These are phyloP conservation scores for Paracoccidioides brasiliensis DNA, from an alignment of 2,329 filamentous ascomycete species.

Conservation along the genomic window DNA sequence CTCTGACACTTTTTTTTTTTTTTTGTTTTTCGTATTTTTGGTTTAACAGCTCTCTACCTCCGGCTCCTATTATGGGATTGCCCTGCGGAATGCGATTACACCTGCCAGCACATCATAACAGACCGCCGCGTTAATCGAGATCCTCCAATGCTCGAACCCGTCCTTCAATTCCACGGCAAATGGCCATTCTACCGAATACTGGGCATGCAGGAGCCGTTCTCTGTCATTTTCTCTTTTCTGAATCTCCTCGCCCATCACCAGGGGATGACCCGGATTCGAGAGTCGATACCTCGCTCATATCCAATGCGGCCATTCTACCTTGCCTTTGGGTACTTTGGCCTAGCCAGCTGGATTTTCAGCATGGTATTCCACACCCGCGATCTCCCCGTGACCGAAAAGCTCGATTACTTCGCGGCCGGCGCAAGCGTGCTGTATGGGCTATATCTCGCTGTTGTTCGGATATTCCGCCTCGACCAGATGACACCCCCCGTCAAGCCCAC, in stretches of 20 bases:
- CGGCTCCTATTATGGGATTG: slow-evolving; percentile 88
- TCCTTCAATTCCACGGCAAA: slow-evolving; percentile 95
- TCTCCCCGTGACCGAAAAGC: slow-evolving; percentile 71
- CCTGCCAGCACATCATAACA: slow-evolving; percentile 89
- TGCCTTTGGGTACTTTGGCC: slow-evolving; percentile 64
- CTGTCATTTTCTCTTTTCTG: slow-evolving; percentile 80
- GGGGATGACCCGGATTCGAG: slow-evolving; percentile 59
- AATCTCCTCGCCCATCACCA: slow-evolving; percentile 78
- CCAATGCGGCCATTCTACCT: slow-evolving; percentile 69
- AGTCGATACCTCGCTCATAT: slow-evolving; percentile 59
- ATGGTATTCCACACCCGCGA: slow-evolving; percentile 89
- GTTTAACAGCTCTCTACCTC: slow-evolving; percentile 58
- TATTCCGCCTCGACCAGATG: slow-evolving; percentile 65
- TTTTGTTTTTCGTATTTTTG: background rate
- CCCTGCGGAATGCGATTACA: slow-evolving; percentile 89
- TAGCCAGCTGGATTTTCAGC: slow-evolving; percentile 75
- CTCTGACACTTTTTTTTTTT: slow-evolving; percentile 12
- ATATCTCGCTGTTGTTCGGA: slow-evolving; percentile 68
- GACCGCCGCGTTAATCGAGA: slow-evolving; percentile 51
- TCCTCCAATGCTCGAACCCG: slow-evolving; percentile 48
- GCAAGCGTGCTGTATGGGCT: slow-evolving; percentile 82
- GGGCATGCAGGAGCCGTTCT: slow-evolving; percentile 90
- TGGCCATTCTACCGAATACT: slow-evolving; percentile 90
- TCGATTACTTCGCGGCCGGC: slow-evolving; percentile 93
- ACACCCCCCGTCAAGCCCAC: slow-evolving; percentile 35